Percentiles rank a stretch among this genome's conserved stretches.
Evolutionary conservation across 306 rosid species (phyloP).

Genomic region (Crotalaria pallida): DNA sequence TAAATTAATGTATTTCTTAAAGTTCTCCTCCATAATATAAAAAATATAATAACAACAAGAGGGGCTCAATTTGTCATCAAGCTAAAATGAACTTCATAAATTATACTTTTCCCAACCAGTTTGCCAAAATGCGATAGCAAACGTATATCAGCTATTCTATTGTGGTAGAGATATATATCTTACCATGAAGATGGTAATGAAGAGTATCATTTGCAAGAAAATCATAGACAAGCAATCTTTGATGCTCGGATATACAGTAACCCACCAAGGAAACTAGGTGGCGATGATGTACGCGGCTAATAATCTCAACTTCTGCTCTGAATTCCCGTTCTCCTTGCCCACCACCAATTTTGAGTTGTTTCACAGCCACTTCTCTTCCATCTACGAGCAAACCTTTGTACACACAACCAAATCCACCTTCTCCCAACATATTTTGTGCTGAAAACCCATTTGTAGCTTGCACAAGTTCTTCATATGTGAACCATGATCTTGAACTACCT

Average conservation of each 20-base stretch:
- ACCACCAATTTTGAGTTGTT: constrained; percentile 88
- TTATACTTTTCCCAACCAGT: not conserved
- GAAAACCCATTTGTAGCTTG: constrained; percentile 88
- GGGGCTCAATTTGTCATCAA: not conserved
- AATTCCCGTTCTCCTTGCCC: constrained; percentile 98
- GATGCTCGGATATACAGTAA: constrained; percentile 83
- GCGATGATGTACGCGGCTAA: constrained; percentile 95
- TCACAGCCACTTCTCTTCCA: constrained; percentile 93
- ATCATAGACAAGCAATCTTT: constrained; percentile 88
- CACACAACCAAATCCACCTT: constrained; percentile 99
- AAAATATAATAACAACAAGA: not conserved
- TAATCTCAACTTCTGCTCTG: constrained; percentile 96
- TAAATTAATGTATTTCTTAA: not conserved
- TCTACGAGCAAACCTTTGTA: constrained; percentile 76
- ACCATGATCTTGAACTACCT: constrained; percentile 67
- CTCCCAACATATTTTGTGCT: constrained; percentile 65
- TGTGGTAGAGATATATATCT: constrained; percentile 26
- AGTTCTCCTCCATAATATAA: not conserved
- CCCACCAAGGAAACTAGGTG: constrained; percentile 97
- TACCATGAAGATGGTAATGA: constrained; percentile 93
- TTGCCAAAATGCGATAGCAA: not conserved
- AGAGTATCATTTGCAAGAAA: constrained; percentile 79
- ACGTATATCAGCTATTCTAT: not conserved
- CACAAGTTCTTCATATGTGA: constrained; percentile 72
- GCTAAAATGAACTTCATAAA: not conserved